Base-by-base conservation (phyloP, 2,329 filamentous ascomycete genomes). In the Parastagonospora nodorum region DNA sequence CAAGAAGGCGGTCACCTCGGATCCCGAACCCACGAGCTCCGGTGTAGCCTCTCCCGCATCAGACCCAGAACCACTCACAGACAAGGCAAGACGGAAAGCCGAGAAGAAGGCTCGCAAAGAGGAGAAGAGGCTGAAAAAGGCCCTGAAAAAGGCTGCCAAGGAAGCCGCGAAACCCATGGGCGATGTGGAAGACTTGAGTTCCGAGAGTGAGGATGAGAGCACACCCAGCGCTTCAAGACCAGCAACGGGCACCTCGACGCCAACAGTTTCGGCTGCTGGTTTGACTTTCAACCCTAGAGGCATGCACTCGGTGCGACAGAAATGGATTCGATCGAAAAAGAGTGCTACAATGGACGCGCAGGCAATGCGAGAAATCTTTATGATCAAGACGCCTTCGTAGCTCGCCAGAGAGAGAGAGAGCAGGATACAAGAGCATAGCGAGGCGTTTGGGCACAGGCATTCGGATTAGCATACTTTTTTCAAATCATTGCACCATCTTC, bases 291-390 rank as follows among this genome's bases (percentile, higher is more conserved):
- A 55, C 10, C 76, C 80, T 54, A 78, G 82, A 24, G 85, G 82
- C 42, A 83, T 91, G 57, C 89, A 92, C 70, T 83, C 88, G 47
- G 85, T 92, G 40, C 81, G 93, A 57, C 86, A 89, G 60, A 83
- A 90, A 53, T 90, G 92, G 73, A 96, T 97, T 66, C 88, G 88
- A 49, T 90, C 94, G 64, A 97, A 97, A 79, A 87, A 86, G 64
- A 84, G 88, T 77, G 92, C 92, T 2, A 83, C 92, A 51, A 83
- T 91, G 77, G 89, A 97, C 72, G 82, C 87, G 42, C 86, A 88
- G 67, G 90, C 92, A 11, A 75, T 97, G 67, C 93, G 92, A 72
- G 92, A 97, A 67, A 73, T 73, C 52, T 69, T 73, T 53, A 73
- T 73, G 69, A 69, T 72, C 52, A 71, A 72, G 54, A 67, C 69